Evolutionary conservation across 352 stramenopile genomes (phyloP).

Genomic region (Globisporangium paroecandrum): DNA sequence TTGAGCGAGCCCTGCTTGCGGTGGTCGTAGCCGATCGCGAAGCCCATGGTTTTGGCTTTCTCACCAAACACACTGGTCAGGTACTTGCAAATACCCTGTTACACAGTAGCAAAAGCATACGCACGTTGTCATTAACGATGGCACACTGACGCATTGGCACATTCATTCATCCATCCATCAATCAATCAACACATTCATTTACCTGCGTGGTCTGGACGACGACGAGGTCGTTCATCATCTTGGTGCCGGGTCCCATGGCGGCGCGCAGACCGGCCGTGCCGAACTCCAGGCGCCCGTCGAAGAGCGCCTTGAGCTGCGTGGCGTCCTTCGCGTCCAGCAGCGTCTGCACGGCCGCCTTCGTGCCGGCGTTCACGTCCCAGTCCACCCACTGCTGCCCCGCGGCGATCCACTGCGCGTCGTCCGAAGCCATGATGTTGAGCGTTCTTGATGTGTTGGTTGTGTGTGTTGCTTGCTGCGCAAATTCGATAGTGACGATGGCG

Average conservation of each 20-base stretch:
- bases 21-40: constrained; percentile 92
- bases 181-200: background rate
- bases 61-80: constrained; percentile 74
- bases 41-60: constrained; percentile 63
- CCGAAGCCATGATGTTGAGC: constrained; percentile 3
- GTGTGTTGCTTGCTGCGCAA: constrained; percentile 4
- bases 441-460: background rate
- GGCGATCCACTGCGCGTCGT: constrained; percentile 46
- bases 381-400: constrained; percentile 71
- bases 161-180: background rate
- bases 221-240: constrained; percentile 92
- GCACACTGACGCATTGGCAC: background rate
- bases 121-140: background rate
- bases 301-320: constrained; percentile 55
- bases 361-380: constrained; percentile 86
- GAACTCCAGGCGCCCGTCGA: constrained; percentile 87
- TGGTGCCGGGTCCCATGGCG: constrained; percentile 85
- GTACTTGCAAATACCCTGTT: constrained; percentile 81
- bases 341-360: constrained; percentile 55
- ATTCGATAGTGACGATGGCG: constrained; percentile 1
- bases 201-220: constrained; percentile 89
- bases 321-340: constrained; percentile 61
- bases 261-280: constrained; percentile 90
- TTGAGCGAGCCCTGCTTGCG: constrained; percentile 69
- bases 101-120: background rate